These are phyloP conservation scores for Hydnomerulius pinastri DNA, from an alignment of 768 basidiomycete species.

Conservation along the genomic window DNA sequence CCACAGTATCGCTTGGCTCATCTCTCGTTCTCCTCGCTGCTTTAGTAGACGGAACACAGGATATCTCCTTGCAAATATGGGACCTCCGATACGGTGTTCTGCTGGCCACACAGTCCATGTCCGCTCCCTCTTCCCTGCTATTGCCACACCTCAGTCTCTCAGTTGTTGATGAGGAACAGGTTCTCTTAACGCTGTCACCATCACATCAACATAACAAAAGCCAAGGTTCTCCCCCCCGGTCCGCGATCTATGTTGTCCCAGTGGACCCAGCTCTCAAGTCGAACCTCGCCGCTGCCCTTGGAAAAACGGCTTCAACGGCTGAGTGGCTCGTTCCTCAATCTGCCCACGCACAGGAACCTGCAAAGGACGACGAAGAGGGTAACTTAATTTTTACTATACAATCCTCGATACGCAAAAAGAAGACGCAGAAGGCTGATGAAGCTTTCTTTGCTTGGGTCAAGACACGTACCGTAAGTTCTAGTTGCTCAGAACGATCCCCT, in stretches of 20 bases:
- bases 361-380: slow-evolving; percentile 21
- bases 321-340: slow-evolving; percentile 44
- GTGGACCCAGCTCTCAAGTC: slow-evolving; percentile 53
- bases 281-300: slow-evolving; percentile 64
- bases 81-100: slow-evolving; percentile 69
- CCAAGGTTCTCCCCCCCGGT: slow-evolving; percentile 31
- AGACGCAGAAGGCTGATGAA: slow-evolving; percentile 53
- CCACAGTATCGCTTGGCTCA: slow-evolving; percentile 52
- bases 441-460: slow-evolving; percentile 65
- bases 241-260: slow-evolving; percentile 63
- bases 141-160: slow-evolving; percentile 31
- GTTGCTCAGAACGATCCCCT: slow-evolving; percentile 1
- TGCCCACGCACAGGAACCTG: slow-evolving; percentile 1
- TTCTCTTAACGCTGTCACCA: slow-evolving; percentile 52
- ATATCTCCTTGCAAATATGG: slow-evolving; percentile 63
- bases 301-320: slow-evolving; percentile 44
- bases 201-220: slow-evolving; percentile 13
- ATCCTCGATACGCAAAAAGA: slow-evolving; percentile 42
- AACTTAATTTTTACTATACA: slow-evolving; percentile 43
- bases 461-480: slow-evolving; percentile 29
- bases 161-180: slow-evolving; percentile 46
- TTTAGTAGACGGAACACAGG: slow-evolving; percentile 33
- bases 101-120: slow-evolving; percentile 52
- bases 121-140: slow-evolving; percentile 48
- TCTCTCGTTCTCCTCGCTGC: slow-evolving; percentile 60